Base-by-base conservation (phyloP, 768 basidiomycete genomes). In the Sporobolomyces pararoseus region DNA sequence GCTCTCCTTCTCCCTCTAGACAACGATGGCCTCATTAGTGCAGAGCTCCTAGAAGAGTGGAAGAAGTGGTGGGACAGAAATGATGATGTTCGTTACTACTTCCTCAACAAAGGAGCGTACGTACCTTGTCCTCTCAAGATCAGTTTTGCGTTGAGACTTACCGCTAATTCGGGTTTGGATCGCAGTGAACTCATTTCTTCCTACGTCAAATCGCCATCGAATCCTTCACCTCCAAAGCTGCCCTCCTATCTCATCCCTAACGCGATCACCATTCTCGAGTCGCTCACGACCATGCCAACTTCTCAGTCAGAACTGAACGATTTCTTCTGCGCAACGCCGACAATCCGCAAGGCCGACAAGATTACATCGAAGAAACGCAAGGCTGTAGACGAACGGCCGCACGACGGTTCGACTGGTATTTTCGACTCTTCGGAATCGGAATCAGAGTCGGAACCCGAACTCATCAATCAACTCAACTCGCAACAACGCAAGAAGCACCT, bases 31-130 rank as follows among this genome's bases (percentile, higher is more conserved):
- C 85, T 90, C 4, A 80, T 86, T 31, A 81, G 85, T 50, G 79
- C 83, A 16, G 90, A 91, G 75, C 81, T 86, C 63, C 83, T 84
- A 44, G 86, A 84, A 13, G 92, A 89, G 86, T 84, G 91, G 74
- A 86, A 85, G 54, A 86, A 84, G 19, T 93, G 88, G 87, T 83
- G 90, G 74, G 86, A 85, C 72, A 85, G 88, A 9, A 76, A 89
- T 77, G 89, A 91, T 75, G 91, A 95, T 75, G 81, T 94, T 37
- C 85, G 91, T 67, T 94, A 89, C 89, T 90, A 89, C 81, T 92
- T 91, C 81, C 83, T 95, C 39, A 84, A 88, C 50, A 89, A 92
- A 31, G 71, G 76, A 34, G 76, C 83, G 88, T 63, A 84, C 83
- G 90, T 72, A 84, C 81, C 9, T 68, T 13, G 7, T n/a, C n/a